phyloP scores from a whole-genome alignment of 2,329 filamentous ascomycete genomes.

The Claviceps monticola region DNA sequence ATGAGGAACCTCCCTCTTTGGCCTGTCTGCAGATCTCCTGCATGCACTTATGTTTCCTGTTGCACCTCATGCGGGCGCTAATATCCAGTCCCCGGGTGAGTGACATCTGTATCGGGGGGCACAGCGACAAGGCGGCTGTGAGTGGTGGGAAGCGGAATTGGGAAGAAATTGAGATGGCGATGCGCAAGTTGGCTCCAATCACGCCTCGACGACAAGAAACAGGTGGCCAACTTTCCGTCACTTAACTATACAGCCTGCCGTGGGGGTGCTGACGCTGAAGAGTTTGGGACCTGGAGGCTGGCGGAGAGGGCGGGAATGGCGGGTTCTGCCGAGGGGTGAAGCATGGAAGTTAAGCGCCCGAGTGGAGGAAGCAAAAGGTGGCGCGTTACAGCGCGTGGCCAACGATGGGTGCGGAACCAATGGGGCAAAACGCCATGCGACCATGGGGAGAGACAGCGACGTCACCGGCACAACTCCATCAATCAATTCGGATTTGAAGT shows the following conservation, averaged over 20 bases:
- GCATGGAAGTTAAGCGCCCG: slow-evolving; percentile 2
- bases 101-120: background rate
- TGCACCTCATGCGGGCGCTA: background rate
- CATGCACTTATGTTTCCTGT: no score
- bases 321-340: background rate
- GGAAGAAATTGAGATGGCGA: background rate
- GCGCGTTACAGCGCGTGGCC: background rate
- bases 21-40: background rate
- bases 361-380: background rate
- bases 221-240: background rate
- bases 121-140: background rate
- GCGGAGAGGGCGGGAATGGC: background rate
- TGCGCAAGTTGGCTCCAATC: background rate
- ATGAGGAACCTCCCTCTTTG: background rate
- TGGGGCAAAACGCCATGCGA: background rate
- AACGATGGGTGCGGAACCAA: background rate
- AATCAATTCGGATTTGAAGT: no score
- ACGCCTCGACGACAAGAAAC: background rate
- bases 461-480: no score
- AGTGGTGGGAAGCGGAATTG: background rate
- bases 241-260: background rate
- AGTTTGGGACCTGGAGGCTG: background rate
- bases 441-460: no score
- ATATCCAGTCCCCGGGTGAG: background rate
- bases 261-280: background rate